Conservation (phyloP, 2,329 filamentous ascomycete species). For the Penicillium hordei region DNA sequence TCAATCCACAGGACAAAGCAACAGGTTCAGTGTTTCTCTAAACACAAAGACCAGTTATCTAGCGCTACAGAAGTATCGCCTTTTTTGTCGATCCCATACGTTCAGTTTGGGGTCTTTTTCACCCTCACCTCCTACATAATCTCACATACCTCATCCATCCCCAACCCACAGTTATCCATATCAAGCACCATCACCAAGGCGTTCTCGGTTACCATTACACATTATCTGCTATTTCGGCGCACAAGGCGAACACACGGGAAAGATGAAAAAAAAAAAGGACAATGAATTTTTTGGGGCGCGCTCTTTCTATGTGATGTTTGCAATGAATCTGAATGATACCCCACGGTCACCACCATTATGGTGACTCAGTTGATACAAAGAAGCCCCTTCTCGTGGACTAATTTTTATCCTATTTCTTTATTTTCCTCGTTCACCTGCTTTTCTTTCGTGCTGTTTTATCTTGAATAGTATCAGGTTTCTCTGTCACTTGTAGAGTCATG, state of each 20-base stretch:
- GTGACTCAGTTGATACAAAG: slow-evolving; percentile 7
- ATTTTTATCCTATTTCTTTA: not conserved
- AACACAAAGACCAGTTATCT: not conserved
- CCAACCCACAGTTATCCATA: not conserved
- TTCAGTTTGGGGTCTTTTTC: not conserved
- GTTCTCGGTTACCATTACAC: slow-evolving; percentile 6
- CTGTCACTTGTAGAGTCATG: not conserved
- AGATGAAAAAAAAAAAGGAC: not conserved
- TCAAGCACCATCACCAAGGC: not conserved
- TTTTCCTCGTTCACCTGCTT: not conserved
- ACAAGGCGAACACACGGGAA: slow-evolving; percentile 18
- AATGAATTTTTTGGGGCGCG: slow-evolving; percentile 1
- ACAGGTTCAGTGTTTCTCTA: slow-evolving; percentile 27
- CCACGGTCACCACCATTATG: slow-evolving; percentile 12
- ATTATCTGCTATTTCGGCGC: slow-evolving; percentile 12
- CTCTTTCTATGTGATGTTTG: slow-evolving; percentile 13
- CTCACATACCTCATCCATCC: slow-evolving; percentile 2
- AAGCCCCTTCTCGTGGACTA: not conserved
- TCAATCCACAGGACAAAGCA: slow-evolving; percentile 31
- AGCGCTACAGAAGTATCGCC: not conserved
- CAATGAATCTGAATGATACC: slow-evolving; percentile 28
- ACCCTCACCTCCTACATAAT: not conserved
- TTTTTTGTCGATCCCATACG: not conserved
- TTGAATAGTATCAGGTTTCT: not conserved
- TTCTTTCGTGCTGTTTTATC: not conserved